A percentile compares a stretch with the other conserved stretches of the same genome.
Evolutionary conservation across 2,329 filamentous ascomycete genomes (phyloP).

Genomic region (Dichotomopilus funicola): DNA sequence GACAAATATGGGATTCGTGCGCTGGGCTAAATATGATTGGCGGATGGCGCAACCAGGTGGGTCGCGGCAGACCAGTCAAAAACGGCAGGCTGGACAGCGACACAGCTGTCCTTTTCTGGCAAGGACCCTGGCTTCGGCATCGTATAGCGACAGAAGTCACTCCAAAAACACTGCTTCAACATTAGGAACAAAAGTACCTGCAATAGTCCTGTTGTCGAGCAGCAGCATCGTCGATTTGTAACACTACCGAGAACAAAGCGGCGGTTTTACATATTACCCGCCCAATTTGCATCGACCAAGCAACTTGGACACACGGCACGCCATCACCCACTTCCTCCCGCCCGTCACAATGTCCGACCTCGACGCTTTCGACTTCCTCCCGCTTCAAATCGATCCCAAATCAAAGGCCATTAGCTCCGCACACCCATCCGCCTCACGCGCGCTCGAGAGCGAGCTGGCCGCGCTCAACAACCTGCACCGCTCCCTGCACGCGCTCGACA

Average conservation of each 20-base stretch:
- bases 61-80: too few species aligned
- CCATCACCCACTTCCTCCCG: background rate
- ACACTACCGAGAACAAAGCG: too few species aligned
- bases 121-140: background rate
- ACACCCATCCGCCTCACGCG: constrained; percentile 25
- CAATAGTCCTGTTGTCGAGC: too few species aligned
- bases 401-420: constrained; percentile 63
- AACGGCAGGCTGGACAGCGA: too few species aligned
- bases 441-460: constrained; percentile 58
- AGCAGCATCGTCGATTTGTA: too few species aligned
- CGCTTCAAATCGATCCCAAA: constrained; percentile 72
- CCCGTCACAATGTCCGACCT: constrained; percentile 34
- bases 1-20: too few species aligned
- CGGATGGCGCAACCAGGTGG: too few species aligned
- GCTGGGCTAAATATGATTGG: too few species aligned
- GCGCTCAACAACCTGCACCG: constrained; percentile 76
- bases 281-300: background rate
- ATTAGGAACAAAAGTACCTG: too few species aligned
- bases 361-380: constrained; percentile 75
- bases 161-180: background rate
- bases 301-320: background rate
- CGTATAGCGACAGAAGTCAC: background rate
- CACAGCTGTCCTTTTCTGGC: constrained; percentile 14
- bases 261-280: background rate
- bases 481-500: constrained; percentile 58